Evolutionary conservation across 768 basidiomycete genomes (phyloP).

Genomic region (Amanita thiersii): DNA sequence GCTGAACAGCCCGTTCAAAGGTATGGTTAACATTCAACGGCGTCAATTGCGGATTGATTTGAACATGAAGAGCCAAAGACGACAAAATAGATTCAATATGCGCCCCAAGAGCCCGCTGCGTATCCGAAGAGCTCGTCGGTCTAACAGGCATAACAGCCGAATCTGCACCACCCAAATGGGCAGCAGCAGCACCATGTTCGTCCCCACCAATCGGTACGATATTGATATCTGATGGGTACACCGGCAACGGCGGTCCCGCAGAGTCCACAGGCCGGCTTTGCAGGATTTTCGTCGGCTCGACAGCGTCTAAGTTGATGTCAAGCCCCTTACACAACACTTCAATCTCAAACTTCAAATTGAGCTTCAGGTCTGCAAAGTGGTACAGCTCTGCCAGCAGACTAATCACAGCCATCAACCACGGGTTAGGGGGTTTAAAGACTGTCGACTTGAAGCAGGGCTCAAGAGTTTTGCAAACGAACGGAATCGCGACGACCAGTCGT

Average conservation of each 20-base stretch:
- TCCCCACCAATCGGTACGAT: conserved; percentile 71
- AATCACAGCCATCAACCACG: conserved; percentile 96
- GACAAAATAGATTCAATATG: conserved; percentile 79
- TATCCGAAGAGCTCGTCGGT: conserved; percentile 50
- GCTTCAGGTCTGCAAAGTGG: conserved; percentile 90
- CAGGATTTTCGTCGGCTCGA: conserved; percentile 79
- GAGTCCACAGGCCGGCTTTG: conserved; percentile 63
- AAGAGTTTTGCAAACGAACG: conserved; percentile 96
- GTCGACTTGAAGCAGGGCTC: conserved; percentile 84
- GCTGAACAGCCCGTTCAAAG: conserved; percentile 86
- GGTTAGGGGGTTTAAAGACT: conserved; percentile 94
- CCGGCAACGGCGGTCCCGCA: conserved; percentile 58
- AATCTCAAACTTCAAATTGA: conserved; percentile 98
- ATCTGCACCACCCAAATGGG: conserved; percentile 35
- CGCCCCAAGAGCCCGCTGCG: conserved; percentile 59
- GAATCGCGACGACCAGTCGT: conserved; percentile 87
- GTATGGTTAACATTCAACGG: conserved; percentile 69
- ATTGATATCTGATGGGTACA: conserved; percentile 77
- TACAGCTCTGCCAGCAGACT: conserved; percentile 92
- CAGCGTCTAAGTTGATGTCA: conserved; percentile 74
- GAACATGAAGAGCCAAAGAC: conserved; percentile 62
- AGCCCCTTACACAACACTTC: conserved; percentile 93
- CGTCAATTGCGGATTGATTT: conserved; percentile 69
- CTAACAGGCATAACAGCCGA: conserved; percentile 58
- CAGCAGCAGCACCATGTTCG: conserved; percentile 34